A percentile compares a stretch with the other conserved stretches of the same genome.
phyloP scores from a whole-genome alignment of 2,329 filamentous ascomycete species.

The Conoideocrella luteorostrata region DNA sequence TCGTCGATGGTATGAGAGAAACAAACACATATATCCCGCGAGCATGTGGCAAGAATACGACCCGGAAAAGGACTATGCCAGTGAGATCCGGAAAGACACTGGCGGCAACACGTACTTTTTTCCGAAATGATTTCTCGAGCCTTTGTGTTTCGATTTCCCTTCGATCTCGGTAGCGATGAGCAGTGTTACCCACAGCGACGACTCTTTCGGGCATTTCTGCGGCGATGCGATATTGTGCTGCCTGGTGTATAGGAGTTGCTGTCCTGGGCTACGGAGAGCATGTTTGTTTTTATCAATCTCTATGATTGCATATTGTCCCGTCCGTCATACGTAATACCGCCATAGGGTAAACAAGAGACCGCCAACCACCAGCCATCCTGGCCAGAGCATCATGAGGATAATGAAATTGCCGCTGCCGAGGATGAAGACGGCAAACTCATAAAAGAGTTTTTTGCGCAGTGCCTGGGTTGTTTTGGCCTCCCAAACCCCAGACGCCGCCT shows the following conservation, averaged over 20 bases:
- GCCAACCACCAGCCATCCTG: constrained; percentile 46
- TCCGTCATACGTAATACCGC: constrained; percentile 26
- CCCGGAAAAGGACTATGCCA: constrained; percentile 76
- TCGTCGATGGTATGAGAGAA: constrained; percentile 90
- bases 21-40: constrained; percentile 97
- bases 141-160: not conserved
- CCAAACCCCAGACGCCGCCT: constrained; percentile 27
- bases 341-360: constrained; percentile 28
- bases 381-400: constrained; percentile 49
- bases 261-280: constrained; percentile 5
- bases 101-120: constrained; percentile 95
- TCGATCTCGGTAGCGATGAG: too few relatives aligned
- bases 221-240: too few relatives aligned
- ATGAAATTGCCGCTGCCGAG: constrained; percentile 44
- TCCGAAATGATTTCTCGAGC: constrained; percentile 30
- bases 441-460: constrained; percentile 41
- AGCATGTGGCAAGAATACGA: constrained; percentile 96
- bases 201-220: too few relatives aligned
- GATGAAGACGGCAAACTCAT: constrained; percentile 45
- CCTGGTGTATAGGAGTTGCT: too few relatives aligned
- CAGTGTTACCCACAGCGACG: too few relatives aligned
- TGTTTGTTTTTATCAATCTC: constrained; percentile 1
- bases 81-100: constrained; percentile 70
- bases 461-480: constrained; percentile 27
- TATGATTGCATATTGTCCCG: too few relatives aligned